Evolutionary conservation across 768 basidiomycete genomes (phyloP), one percentile per base, ranked within the genome.

Genomic region (Kockovaella imperatae): DNA sequence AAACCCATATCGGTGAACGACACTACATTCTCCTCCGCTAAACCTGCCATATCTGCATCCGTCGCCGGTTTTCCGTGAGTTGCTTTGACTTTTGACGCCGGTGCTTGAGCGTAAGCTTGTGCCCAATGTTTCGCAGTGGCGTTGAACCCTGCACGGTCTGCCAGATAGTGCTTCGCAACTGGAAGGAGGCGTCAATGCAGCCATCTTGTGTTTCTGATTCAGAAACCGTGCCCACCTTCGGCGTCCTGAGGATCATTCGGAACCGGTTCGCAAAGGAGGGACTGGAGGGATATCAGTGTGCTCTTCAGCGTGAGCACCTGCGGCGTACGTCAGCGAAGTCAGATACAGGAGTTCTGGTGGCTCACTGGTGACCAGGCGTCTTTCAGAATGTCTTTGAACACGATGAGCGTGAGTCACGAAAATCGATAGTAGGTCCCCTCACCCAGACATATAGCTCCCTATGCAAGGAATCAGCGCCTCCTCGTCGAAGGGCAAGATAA

Each of bases 171-270:
- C 69, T 95, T 96, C 11, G 91, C 91, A 10, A 97, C 91, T 74
- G 41, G 5, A 20, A 47, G 1, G 10, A 24, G 23, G 4, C 46
- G 11, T 14, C 5, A 15, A 29, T 29, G 14, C 30, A 4, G 20
- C 23, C 8, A 24, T n/a, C 18, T 15, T 13, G 23, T 23, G 13
- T 34, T n/a, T 11, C 11, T n/a, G 11, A 40, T 26, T 21, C 31
- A 11, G 6, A 15, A 14, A 40, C 8, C 24, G 32, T 14, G 56
- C 65, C 23, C 36, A 72, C 73, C 73, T 73, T 97, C 90, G 0
- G 91, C 93, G 65, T 97, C 93, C 73, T 96, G 91, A 0, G 91
- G 93, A 66, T 96, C 93, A 54, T 85, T 86, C 6, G 93, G 91
- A 67, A 95, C 89, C 0, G 93, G 93, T 7, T 83, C 85, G 71